phyloP scores from a whole-genome alignment of 75 land plant species.

The Pinus albicaulis region DNA sequence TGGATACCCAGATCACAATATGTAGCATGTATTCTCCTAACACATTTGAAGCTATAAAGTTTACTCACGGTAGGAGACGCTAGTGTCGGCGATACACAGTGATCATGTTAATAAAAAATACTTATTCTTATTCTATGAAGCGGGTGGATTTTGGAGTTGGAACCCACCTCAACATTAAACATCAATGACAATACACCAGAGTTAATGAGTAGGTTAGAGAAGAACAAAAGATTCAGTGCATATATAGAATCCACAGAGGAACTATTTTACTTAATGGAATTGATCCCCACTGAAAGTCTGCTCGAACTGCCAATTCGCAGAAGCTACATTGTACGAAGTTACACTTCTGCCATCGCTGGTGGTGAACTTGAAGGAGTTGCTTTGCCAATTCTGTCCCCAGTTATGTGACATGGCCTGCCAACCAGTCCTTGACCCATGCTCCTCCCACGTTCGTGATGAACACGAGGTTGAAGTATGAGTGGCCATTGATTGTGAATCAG shows the following conservation, averaged over 20 bases:
- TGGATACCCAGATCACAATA: no score
- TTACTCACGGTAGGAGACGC: not conserved
- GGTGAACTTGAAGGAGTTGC: slow-evolving; percentile 18
- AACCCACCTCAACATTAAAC: not conserved
- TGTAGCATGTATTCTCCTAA: no score
- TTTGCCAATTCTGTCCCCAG: slow-evolving; percentile 21
- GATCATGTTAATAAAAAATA: not conserved
- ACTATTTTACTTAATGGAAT: not conserved
- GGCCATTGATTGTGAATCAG: slow-evolving; percentile 11
- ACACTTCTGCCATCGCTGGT: slow-evolving; percentile 11
- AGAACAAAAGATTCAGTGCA: not conserved
- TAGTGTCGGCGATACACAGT: not conserved
- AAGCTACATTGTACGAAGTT: slow-evolving; percentile 14
- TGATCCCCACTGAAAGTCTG: slow-evolving; percentile 19
- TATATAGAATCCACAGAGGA: not conserved
- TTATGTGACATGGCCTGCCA: slow-evolving; percentile 11
- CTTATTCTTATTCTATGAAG: not conserved
- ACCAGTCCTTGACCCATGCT: slow-evolving; percentile 17
- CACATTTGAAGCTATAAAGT: no score
- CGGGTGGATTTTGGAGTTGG: not conserved
- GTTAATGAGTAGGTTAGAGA: not conserved
- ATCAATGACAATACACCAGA: not conserved
- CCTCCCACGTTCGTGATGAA: slow-evolving; percentile 15
- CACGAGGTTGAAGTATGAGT: slow-evolving; percentile 13
- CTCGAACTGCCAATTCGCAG: slow-evolving; percentile 14